phyloP scores from a whole-genome alignment of 176 grass and related monocot species.

The Poa annua region DNA sequence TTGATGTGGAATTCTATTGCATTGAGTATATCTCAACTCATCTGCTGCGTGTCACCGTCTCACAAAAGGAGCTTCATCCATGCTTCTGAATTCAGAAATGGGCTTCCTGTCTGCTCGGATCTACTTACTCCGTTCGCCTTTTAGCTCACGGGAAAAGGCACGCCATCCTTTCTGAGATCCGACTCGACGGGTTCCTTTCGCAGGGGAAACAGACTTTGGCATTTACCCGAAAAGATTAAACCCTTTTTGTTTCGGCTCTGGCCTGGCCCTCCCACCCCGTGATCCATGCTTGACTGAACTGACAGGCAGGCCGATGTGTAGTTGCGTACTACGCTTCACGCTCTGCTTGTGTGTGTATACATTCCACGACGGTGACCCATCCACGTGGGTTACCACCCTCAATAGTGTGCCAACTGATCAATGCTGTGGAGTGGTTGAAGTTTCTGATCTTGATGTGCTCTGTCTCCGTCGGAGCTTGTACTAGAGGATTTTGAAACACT shows the following conservation, averaged over 20 bases:
- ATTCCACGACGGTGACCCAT: slow-evolving; percentile 18
- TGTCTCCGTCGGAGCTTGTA: slow-evolving; percentile 8
- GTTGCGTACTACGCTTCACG: slow-evolving; percentile 4
- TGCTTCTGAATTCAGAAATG: background rate
- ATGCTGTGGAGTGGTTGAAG: slow-evolving; percentile 31
- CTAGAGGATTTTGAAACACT: slow-evolving; percentile 3
- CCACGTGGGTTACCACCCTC: slow-evolving; percentile 24
- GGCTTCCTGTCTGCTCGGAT: background rate
- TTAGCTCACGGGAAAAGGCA: background rate
- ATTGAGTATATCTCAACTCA: too few relatives aligned
- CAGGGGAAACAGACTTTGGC: background rate
- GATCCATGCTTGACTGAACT: slow-evolving; percentile 39
- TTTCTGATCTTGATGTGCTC: slow-evolving; percentile 2
- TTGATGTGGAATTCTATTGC: too few relatives aligned
- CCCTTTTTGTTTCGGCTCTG: slow-evolving; percentile 8
- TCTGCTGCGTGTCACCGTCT: background rate
- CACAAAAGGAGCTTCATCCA: background rate
- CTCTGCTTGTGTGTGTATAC: background rate
- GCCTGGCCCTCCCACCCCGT: slow-evolving; percentile 24
- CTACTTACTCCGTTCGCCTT: background rate
- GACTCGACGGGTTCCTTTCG: background rate
- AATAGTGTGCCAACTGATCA: slow-evolving; percentile 33
- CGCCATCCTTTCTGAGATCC: slow-evolving; percentile 1
- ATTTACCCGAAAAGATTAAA: background rate
- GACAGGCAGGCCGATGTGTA: background rate